Evolutionary conservation across 192 early-diverging fungal genomes (phyloP).

Genomic region (Pilaira anomala): DNA sequence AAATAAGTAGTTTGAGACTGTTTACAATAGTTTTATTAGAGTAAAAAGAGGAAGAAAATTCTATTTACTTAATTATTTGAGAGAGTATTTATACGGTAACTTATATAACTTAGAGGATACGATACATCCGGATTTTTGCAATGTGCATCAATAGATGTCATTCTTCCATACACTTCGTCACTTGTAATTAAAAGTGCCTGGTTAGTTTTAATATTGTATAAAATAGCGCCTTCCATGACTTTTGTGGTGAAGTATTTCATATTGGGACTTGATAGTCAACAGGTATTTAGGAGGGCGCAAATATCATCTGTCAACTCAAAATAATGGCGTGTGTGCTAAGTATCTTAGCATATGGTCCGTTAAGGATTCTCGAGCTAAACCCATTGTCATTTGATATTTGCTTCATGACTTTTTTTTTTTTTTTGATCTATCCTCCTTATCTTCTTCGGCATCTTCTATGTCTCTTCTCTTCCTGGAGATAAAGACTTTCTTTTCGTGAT

Average conservation of each 20-base stretch:
- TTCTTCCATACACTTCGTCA: constrained; percentile 26
- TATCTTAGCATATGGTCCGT: constrained; percentile 18
- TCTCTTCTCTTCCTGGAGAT: not conserved
- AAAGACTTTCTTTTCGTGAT: not conserved
- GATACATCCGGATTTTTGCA: constrained; percentile 13
- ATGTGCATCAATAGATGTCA: constrained; percentile 19
- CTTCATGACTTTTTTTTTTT: not conserved
- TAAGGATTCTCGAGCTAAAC: constrained; percentile 5
- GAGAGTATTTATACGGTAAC: too few relatives aligned
- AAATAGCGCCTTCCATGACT: constrained; percentile 23
- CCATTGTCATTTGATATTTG: constrained; percentile 7
- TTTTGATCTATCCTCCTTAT: constrained; percentile 2
- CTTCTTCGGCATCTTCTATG: not conserved
- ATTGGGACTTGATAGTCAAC: constrained; percentile 22
- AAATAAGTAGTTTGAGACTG: too few relatives aligned
- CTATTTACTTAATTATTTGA: too few relatives aligned
- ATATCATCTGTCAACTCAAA: constrained; percentile 18
- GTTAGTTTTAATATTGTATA: constrained; percentile 17
- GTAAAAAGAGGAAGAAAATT: too few relatives aligned
- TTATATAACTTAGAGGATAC: constrained; percentile 11
- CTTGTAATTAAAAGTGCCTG: constrained; percentile 26
- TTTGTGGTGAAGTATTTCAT: constrained; percentile 19
- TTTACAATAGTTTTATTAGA: too few relatives aligned
- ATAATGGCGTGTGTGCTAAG: constrained; percentile 10
- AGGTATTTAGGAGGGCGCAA: constrained; percentile 25